Evolutionary conservation across 2,329 filamentous ascomycete species (phyloP).

Genomic region (Truncatella angustata): DNA sequence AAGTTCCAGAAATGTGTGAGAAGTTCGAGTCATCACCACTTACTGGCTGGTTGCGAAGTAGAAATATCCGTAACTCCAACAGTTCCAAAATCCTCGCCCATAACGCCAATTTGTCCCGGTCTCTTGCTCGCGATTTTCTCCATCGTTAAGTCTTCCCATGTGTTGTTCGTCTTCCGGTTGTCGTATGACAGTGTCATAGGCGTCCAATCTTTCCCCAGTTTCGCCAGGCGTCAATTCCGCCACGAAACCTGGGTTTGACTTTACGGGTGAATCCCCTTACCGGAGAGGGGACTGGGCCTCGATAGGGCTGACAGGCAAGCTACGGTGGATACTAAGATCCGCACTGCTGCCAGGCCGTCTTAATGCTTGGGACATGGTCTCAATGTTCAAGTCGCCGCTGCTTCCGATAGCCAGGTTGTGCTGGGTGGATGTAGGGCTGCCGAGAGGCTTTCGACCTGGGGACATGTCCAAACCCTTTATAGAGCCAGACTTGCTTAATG

Average conservation of each 20-base stretch:
- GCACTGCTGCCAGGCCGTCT: slow-evolving; percentile 81
- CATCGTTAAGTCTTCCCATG: too few relatives aligned
- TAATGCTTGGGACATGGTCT: slow-evolving; percentile 91
- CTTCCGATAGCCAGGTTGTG: slow-evolving; percentile 44
- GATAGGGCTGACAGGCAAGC: slow-evolving; percentile 57
- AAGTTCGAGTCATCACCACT: background rate
- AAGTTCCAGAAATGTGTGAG: slow-evolving; percentile 1
- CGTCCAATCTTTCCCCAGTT: too few relatives aligned
- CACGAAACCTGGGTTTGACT: too few relatives aligned
- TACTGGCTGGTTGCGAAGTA: too few relatives aligned
- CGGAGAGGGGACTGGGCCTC: slow-evolving; percentile 35
- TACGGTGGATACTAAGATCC: slow-evolving; percentile 62
- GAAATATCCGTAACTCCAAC: background rate
- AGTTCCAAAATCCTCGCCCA: too few relatives aligned
- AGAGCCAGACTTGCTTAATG: slow-evolving; percentile 72
- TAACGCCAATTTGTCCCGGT: too few relatives aligned
- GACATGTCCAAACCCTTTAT: slow-evolving; percentile 73
- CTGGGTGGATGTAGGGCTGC: slow-evolving; percentile 59
- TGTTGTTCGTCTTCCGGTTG: too few relatives aligned
- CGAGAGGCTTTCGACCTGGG: slow-evolving; percentile 57
- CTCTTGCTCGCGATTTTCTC: too few relatives aligned
- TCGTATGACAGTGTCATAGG: too few relatives aligned
- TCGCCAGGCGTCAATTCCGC: too few relatives aligned
- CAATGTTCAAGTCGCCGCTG: slow-evolving; percentile 75
- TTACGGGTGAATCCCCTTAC: slow-evolving; percentile 10